A percentile compares a stretch with the other conserved stretches of the same genome.
These are phyloP conservation scores for Phytophthora ohioensis DNA, from an alignment of 352 stramenopile species.

Conservation along the genomic window DNA sequence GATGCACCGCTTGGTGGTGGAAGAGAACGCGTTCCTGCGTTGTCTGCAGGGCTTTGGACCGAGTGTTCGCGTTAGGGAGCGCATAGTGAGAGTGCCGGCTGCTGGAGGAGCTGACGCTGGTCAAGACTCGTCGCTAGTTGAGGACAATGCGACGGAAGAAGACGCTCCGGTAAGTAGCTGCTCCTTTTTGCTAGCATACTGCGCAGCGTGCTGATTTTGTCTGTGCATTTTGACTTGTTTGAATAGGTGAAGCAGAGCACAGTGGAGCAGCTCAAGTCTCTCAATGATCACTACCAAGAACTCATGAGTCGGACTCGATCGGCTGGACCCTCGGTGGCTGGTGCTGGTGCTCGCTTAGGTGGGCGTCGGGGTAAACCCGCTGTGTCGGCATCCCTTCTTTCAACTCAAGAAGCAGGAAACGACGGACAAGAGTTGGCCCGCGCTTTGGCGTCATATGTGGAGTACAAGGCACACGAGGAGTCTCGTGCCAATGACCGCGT, in stretches of 20 bases:
- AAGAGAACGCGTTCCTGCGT: slow-evolving; percentile 74
- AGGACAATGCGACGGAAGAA: slow-evolving; percentile 8
- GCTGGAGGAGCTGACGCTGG: background rate
- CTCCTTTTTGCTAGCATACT: background rate
- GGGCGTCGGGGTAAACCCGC: slow-evolving; percentile 7
- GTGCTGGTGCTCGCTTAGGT: slow-evolving; percentile 18
- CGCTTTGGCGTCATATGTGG: slow-evolving; percentile 30
- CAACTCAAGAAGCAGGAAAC: slow-evolving; percentile 16
- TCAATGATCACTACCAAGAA: slow-evolving; percentile 39
- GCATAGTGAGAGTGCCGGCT: background rate
- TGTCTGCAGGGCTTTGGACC: slow-evolving; percentile 61
- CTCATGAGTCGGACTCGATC: slow-evolving; percentile 27
- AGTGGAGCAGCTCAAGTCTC: slow-evolving; percentile 27
- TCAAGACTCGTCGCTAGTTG: slow-evolving; percentile 8
- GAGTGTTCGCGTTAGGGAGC: slow-evolving; percentile 20
- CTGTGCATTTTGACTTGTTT: slow-evolving; percentile 1
- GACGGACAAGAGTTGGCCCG: slow-evolving; percentile 20
- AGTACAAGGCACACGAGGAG: slow-evolving; percentile 38
- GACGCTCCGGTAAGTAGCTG: slow-evolving; percentile 23
- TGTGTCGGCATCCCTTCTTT: slow-evolving; percentile 6
- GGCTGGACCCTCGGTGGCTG: slow-evolving; percentile 5
- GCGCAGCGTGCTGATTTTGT: background rate
- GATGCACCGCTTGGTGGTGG: slow-evolving; percentile 48
- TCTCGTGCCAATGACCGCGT: slow-evolving; percentile 25
- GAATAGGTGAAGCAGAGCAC: slow-evolving; percentile 32